Base-by-base conservation (phyloP, 352 stramenopile species). In the Hyaloperonospora arabidopsidis region DNA sequence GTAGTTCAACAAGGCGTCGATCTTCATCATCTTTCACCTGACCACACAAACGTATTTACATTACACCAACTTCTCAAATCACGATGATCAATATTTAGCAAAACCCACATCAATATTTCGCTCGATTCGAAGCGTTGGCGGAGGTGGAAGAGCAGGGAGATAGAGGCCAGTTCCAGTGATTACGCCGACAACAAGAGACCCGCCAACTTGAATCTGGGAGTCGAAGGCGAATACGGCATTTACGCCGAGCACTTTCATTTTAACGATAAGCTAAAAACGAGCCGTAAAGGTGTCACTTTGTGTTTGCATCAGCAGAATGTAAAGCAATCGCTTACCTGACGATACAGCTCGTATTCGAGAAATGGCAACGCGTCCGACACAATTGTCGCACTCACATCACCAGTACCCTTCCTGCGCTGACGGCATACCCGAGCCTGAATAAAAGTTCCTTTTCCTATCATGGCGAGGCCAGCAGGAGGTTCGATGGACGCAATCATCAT, bases 321-420 rank as follows among this genome's bases (percentile, higher is more conserved):
- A 41, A 41, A 5, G 46, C 35, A 18, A 48, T 11, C 56, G 29
- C 43, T 3, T 54, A 98, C 80, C 77, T 98, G 96, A 14, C 96
- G 89, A 74, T 97, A 96, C 5, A 99, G 75, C 54, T 98, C 95
- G 60, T 98, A 98, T 60, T 99, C 96, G 19, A 99, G 67, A 56
- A 98, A 99, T n/a, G 96, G 95, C 2, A 99, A 77, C 8, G 90
- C 93, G 61, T 98, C 92, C 4, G 88, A 98, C 1, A 98, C 91
- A 49, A 95, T 93, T 12, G 97, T 96, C 8, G 96, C 96, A 65
- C 98, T 97, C 18, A 88, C 86, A 58, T 99, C 96, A 3, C 45
- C 45, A 7, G 76, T 89, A 22, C 93, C 86, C 68, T 95, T 97
- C 45, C 84, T 79, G 2, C 95, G 74, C 32, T 94, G 86, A 23